Conservation (phyloP, 1,284 basidiomycete species). For the Volvariella volvacea region DNA sequence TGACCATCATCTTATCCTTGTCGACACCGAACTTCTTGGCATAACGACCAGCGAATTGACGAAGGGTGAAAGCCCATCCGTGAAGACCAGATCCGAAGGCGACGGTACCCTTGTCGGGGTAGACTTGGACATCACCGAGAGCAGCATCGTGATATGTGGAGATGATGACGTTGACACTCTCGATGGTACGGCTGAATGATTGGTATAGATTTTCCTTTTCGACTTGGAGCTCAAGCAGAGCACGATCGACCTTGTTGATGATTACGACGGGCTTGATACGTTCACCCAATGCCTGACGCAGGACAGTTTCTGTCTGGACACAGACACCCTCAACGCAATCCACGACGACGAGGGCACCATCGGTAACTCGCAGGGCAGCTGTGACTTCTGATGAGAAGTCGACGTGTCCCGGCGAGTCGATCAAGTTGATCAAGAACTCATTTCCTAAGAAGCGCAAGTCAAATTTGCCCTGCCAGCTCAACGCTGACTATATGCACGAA, state of each 20-base stretch:
- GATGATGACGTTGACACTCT: constrained; percentile 98
- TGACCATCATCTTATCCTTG: constrained; percentile 97
- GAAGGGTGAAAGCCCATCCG: constrained; percentile 99
- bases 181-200: constrained; percentile 96
- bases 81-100: constrained; percentile 99
- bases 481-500: constrained; percentile 23
- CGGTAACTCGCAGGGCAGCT: constrained; percentile 98
- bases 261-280: constrained; percentile 99
- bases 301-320: constrained; percentile 99
- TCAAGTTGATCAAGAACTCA: constrained; percentile 99
- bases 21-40: constrained; percentile 99
- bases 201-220: constrained; percentile 97
- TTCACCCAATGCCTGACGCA: constrained; percentile 95
- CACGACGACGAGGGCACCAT: constrained; percentile 97
- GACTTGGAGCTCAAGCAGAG: constrained; percentile 97
- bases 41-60: constrained; percentile 94
- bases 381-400: constrained; percentile 99
- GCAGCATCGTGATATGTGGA: constrained; percentile 94
- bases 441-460: constrained; percentile 47
- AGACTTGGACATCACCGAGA: constrained; percentile 98
- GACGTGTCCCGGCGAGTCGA: constrained; percentile 99
- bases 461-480: constrained; percentile 14
- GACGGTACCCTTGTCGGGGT: constrained; percentile 97
- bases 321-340: constrained; percentile 99
- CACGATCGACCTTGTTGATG: constrained; percentile 99